Evolutionary conservation across 1,284 basidiomycete species (phyloP).

Genomic region (Cutaneotrichosporon cyanovorans): DNA sequence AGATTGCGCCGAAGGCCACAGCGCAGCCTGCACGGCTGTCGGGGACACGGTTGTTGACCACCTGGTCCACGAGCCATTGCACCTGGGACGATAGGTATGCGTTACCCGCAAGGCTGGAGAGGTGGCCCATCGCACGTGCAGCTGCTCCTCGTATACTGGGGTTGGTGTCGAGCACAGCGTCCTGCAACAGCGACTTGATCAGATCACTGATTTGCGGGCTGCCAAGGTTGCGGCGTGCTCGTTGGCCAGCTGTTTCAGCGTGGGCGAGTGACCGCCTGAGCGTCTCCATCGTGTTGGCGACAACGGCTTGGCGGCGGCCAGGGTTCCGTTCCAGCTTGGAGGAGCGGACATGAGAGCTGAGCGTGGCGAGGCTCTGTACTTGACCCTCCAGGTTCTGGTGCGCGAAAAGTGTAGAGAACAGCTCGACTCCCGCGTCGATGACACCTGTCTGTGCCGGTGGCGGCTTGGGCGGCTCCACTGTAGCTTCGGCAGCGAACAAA

Average conservation of each 20-base stretch:
- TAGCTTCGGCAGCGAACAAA: constrained; percentile 50
- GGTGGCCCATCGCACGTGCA: constrained; percentile 84
- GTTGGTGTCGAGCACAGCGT: constrained; percentile 75
- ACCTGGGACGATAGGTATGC: constrained; percentile 80
- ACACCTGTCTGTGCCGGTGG: constrained; percentile 74
- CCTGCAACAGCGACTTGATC: constrained; percentile 69
- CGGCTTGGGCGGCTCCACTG: constrained; percentile 43
- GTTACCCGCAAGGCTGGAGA: constrained; percentile 76
- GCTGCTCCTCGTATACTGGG: constrained; percentile 65
- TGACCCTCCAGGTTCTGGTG: constrained; percentile 67
- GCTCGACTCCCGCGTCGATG: constrained; percentile 78
- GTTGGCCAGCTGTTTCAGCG: constrained; percentile 51
- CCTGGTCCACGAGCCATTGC: constrained; percentile 86
- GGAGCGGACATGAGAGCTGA: constrained; percentile 58
- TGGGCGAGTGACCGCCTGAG: constrained; percentile 65
- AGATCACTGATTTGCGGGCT: constrained; percentile 60
- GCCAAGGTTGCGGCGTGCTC: constrained; percentile 63
- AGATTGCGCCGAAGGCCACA: constrained; percentile 87
- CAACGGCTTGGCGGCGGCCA: constrained; percentile 78
- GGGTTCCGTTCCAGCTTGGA: constrained; percentile 79
- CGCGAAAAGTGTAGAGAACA: constrained; percentile 74
- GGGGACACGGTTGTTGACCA: constrained; percentile 93
- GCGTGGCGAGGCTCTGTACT: constrained; percentile 59
- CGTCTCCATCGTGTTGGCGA: constrained; percentile 75
- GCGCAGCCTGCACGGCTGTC: constrained; percentile 90